These are phyloP conservation scores for Podospora conica DNA, from an alignment of 495 filamentous ascomycete genomes.

Conservation along the genomic window DNA sequence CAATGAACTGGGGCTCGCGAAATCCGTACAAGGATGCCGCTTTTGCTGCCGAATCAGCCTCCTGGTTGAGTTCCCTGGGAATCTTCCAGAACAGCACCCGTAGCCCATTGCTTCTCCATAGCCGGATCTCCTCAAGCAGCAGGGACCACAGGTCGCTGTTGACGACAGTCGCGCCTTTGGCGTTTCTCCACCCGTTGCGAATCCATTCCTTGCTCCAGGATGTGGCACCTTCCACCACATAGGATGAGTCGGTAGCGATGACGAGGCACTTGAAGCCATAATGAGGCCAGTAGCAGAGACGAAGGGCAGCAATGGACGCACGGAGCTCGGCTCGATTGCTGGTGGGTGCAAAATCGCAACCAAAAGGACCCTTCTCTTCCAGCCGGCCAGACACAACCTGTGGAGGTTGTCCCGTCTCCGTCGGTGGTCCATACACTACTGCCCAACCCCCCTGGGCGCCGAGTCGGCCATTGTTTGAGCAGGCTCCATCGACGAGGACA, in stretches of 20 bases:
- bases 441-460: constrained; percentile 20
- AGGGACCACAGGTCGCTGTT: constrained; percentile 39
- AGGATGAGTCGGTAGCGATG: constrained; percentile 36
- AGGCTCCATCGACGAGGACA: constrained; percentile 16
- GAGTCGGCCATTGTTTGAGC: constrained; percentile 14
- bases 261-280: constrained; percentile 29
- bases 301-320: constrained; percentile 35
- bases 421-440: constrained; percentile 12
- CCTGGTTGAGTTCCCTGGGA: constrained; percentile 23
- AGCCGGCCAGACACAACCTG: constrained; percentile 24
- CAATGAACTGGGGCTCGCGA: neutral
- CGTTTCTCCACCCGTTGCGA: constrained; percentile 25
- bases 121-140: constrained; percentile 17
- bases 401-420: neutral
- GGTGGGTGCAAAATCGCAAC: constrained; percentile 19
- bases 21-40: neutral
- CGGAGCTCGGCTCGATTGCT: constrained; percentile 41
- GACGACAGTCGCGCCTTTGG: constrained; percentile 19
- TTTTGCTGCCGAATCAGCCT: constrained; percentile 8
- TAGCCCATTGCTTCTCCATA: constrained; percentile 17
- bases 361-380: constrained; percentile 4
- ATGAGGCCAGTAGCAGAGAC: constrained; percentile 21
- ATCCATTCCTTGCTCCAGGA: constrained; percentile 24
- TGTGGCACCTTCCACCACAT: constrained; percentile 33
- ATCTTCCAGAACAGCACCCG: constrained; percentile 35